These are phyloP conservation scores for Phialemonium atrogriseum DNA, from an alignment of 2,329 filamentous ascomycete genomes.

Conservation along the genomic window DNA sequence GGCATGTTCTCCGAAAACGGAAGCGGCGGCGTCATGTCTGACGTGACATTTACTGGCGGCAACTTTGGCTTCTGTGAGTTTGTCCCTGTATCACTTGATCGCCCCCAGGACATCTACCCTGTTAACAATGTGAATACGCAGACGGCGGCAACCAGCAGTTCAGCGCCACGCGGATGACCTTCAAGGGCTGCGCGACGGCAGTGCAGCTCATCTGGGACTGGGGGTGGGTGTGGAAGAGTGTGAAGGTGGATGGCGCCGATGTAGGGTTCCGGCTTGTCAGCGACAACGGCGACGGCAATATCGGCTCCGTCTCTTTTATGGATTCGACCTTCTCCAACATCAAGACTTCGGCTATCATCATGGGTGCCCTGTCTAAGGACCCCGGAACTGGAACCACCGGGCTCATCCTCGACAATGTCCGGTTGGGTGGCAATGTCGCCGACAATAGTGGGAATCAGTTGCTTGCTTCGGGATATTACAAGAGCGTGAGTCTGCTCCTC, in stretches of 20 bases:
- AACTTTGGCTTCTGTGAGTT: slow-evolving; percentile 3
- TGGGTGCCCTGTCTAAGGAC: not conserved
- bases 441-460: not conserved
- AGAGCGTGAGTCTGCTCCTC: not conserved
- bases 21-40: slow-evolving; percentile 1
- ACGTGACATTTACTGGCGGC: not conserved
- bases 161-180: not conserved
- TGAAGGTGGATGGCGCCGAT: not conserved
- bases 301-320: slow-evolving; percentile 1
- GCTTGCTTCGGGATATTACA: slow-evolving; percentile 2
- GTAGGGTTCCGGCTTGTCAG: not conserved
- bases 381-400: slow-evolving; percentile 3
- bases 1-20: slow-evolving; percentile 3
- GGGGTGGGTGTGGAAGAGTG: slow-evolving; percentile 2
- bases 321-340: slow-evolving; percentile 1
- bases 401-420: not conserved
- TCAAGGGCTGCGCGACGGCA: not conserved
- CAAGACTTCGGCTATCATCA: slow-evolving; percentile 2
- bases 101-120: not conserved
- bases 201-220: slow-evolving; percentile 1
- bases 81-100: no score
- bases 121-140: no score
- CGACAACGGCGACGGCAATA: not conserved
- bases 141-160: slow-evolving; percentile 1
- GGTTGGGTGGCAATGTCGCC: not conserved